Conservation (phyloP, 768 basidiomycete genomes). For the Mycena haematopus region DNA sequence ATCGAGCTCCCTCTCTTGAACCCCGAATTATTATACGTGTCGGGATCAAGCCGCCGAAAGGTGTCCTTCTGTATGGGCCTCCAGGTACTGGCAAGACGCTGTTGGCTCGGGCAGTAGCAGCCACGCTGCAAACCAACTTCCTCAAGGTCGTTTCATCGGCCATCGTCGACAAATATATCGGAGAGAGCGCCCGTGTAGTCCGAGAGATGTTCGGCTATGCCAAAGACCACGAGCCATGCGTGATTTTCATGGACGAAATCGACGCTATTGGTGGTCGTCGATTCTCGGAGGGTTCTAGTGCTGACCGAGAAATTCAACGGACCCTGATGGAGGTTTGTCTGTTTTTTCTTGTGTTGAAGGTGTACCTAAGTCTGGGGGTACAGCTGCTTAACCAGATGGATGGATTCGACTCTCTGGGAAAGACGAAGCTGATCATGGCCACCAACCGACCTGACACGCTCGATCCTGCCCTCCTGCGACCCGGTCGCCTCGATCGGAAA, state of each 20-base stretch:
- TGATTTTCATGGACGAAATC: conserved; percentile 98
- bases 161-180: conserved; percentile 98
- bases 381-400: conserved; percentile 99
- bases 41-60: conserved; percentile 92
- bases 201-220: conserved; percentile 99
- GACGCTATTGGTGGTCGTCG: conserved; percentile 94
- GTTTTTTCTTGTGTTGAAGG: background rate
- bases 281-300: conserved; percentile 94
- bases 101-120: conserved; percentile 91
- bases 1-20: conserved; percentile 96
- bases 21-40: conserved; percentile 95
- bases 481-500: conserved; percentile 95
- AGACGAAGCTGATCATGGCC: conserved; percentile 99
- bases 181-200: conserved; percentile 94
- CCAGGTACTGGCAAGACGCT: conserved; percentile 99
- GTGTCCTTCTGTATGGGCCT: conserved; percentile 97
- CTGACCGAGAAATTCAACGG: conserved; percentile 98
- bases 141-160: conserved; percentile 98
- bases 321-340: conserved; percentile 88
- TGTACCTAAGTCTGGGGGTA: background rate
- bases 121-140: conserved; percentile 94
- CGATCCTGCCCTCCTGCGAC: conserved; percentile 94
- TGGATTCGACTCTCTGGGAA: conserved; percentile 96
- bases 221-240: conserved; percentile 95
- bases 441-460: conserved; percentile 98